Base-by-base conservation (phyloP, 805 yeast genomes). In the Kluyveromyces wickerhamii region DNA sequence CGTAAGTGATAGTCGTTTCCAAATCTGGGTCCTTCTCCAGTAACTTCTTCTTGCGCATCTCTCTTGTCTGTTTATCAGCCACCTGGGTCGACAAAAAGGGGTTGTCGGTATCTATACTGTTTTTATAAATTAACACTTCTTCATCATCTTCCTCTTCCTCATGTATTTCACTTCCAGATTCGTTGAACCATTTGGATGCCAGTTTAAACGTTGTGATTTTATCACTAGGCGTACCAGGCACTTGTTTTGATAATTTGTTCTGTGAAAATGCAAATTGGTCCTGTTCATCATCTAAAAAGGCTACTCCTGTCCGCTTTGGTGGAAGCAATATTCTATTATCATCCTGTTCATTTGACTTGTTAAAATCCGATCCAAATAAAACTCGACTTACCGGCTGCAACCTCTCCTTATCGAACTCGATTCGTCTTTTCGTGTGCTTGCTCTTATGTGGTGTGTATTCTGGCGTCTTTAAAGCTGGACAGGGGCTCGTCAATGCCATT, bases 201-300 rank as follows among this genome's bases (percentile, higher is more conserved):
- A 58, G 38, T 13, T 55, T 54, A 27, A 49, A 49, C 4, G 62
- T 51, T 7, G 62, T 57, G 3, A 63, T 29, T 27, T 54, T 55
- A 25, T 54, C 54, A 27, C 54, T 48, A 8, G 70, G 70, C 0
- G 70, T 65, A 2, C 54, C 54, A 2, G 59, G 58, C 7, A 31
- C 42, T 13, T 41, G 44, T 27, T 44, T 49, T 21, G 47, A 27
- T n/a, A 27, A 40, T 29, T 45, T 45, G 14, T 29, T 30, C 3
- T 19, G n/a, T n/a, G 31, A 43, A 7, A 35, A 36, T 15, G 30
- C n/a, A n/a, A n/a, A n/a, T n/a, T n/a, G 41, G 6, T 45, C 46
- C 2, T 43, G 39, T 10, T 43, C 48, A 15, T 43, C 42, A 27
- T 32, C 38, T n/a, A 25, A 34, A 20, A 14, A 7, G n/a, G n/a